phyloP scores from a whole-genome alignment of 768 basidiomycete genomes.

The Pluteus cervinus region DNA sequence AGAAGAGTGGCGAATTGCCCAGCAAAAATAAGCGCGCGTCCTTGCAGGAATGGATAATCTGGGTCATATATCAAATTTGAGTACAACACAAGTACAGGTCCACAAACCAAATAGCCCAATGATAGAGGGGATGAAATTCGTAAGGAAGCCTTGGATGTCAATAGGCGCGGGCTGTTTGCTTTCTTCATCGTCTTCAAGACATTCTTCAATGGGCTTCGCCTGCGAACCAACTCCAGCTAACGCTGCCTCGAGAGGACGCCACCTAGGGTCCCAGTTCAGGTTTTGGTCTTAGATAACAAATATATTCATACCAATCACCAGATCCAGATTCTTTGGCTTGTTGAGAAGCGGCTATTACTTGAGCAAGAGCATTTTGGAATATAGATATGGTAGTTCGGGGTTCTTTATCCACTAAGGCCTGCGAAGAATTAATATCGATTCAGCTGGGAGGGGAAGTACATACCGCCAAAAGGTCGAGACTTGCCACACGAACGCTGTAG shows the following conservation, averaged over 20 bases:
- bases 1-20: slow-evolving; percentile 79
- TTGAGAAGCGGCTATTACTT: slow-evolving; percentile 53
- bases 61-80: neutral
- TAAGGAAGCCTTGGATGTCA: slow-evolving; percentile 72
- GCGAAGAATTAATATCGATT: slow-evolving; percentile 1
- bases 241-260: slow-evolving; percentile 85
- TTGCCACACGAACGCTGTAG: slow-evolving; percentile 79
- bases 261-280: slow-evolving; percentile 57
- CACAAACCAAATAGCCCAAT: slow-evolving; percentile 64
- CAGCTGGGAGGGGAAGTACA: slow-evolving; percentile 6
- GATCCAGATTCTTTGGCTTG: slow-evolving; percentile 47
- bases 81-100: neutral
- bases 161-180: slow-evolving; percentile 60
- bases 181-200: slow-evolving; percentile 69
- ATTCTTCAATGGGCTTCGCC: slow-evolving; percentile 68
- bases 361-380: slow-evolving; percentile 49
- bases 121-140: slow-evolving; percentile 73
- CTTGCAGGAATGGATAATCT: slow-evolving; percentile 93
- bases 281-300: no score
- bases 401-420: slow-evolving; percentile 55
- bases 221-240: slow-evolving; percentile 80
- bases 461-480: slow-evolving; percentile 80
- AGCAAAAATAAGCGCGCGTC: slow-evolving; percentile 90
- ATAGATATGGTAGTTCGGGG: slow-evolving; percentile 43
- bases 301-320: slow-evolving; percentile 53